Evolutionary conservation across 805 yeast species (phyloP).

Genomic region (Teunomyces tritomae): DNA sequence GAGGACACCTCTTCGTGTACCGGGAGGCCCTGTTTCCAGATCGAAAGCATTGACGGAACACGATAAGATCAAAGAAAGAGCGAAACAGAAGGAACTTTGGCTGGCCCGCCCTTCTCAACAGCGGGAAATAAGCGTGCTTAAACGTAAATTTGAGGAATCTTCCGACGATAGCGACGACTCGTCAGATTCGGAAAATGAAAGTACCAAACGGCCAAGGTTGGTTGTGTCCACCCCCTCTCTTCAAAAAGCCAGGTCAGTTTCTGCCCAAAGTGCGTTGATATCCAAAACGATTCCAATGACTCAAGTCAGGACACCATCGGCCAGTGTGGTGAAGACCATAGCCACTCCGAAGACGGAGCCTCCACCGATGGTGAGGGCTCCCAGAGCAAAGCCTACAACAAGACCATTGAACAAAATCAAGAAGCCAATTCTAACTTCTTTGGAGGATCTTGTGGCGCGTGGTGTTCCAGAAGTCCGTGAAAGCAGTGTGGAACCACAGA

Average conservation of each 20-base stretch:
- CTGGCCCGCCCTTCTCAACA: slow-evolving; percentile 2
- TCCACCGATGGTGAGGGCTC: background rate
- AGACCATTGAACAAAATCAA: slow-evolving; percentile 9
- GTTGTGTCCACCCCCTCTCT: slow-evolving; percentile 10
- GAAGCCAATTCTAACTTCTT: slow-evolving; percentile 45
- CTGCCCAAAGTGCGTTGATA: background rate
- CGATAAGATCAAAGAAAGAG: slow-evolving; percentile 10
- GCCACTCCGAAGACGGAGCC: slow-evolving; percentile 2
- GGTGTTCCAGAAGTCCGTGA: slow-evolving; percentile 71
- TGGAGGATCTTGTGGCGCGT: slow-evolving; percentile 58
- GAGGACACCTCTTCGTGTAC: background rate
- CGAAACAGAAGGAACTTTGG: slow-evolving; percentile 6
- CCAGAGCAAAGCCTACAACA: background rate
- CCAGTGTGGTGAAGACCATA: background rate
- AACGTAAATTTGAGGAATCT: slow-evolving; percentile 13
- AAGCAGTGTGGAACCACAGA: background rate
- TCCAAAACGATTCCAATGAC: background rate
- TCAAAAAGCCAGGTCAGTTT: slow-evolving; percentile 9
- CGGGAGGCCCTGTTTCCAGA: background rate
- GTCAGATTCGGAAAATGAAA: slow-evolving; percentile 18
- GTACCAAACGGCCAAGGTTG: slow-evolving; percentile 20
- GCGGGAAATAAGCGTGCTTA: slow-evolving; percentile 5
- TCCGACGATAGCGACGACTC: slow-evolving; percentile 18
- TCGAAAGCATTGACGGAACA: slow-evolving; percentile 5
- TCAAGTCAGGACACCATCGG: background rate